Percentiles rank a stretch among this genome's conserved stretches.
Conservation (phyloP, 176 grass and related monocot species). For the Oryza meridionalis region DNA sequence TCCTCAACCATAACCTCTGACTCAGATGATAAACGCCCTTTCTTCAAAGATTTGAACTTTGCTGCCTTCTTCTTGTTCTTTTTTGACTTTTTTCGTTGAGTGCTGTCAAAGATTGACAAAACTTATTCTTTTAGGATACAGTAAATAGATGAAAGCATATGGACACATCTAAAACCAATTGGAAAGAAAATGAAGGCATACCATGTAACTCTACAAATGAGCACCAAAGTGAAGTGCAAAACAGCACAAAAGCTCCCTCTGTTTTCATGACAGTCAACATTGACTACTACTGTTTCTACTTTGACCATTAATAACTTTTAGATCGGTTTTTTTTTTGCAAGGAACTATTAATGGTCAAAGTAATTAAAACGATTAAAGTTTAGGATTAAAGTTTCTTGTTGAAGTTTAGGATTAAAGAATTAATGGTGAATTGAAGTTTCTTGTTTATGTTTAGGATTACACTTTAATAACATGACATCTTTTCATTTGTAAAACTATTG, state of each 20-base stretch:
- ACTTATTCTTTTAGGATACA: conserved; percentile 4
- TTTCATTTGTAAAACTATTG: too few species aligned
- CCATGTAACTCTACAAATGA: not conserved
- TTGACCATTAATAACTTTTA: too few species aligned
- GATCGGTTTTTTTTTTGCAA: too few species aligned
- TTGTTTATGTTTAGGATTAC: too few species aligned
- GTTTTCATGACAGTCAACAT: too few species aligned
- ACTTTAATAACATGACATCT: too few species aligned
- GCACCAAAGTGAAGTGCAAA: not conserved
- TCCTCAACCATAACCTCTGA: conserved; percentile 65
- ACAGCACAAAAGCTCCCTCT: conserved; percentile 3
- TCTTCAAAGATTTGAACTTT: conserved; percentile 92
- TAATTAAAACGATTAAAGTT: too few species aligned
- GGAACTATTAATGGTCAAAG: too few species aligned
- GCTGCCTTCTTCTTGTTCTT: conserved; percentile 79
- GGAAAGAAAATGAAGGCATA: conserved; percentile 6
- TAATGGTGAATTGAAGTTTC: too few species aligned
- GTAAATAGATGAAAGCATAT: conserved; percentile 16
- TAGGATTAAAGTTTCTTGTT: too few species aligned
- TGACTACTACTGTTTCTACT: too few species aligned
- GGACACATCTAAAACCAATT: not conserved
- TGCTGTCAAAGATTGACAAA: conserved; percentile 30
- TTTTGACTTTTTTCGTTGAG: conserved; percentile 70
- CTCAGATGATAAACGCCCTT: conserved; percentile 68
- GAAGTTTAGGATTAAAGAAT: too few species aligned